phyloP scores from a whole-genome alignment of 768 basidiomycete genomes.

The Termitomyces eurrhizus region DNA sequence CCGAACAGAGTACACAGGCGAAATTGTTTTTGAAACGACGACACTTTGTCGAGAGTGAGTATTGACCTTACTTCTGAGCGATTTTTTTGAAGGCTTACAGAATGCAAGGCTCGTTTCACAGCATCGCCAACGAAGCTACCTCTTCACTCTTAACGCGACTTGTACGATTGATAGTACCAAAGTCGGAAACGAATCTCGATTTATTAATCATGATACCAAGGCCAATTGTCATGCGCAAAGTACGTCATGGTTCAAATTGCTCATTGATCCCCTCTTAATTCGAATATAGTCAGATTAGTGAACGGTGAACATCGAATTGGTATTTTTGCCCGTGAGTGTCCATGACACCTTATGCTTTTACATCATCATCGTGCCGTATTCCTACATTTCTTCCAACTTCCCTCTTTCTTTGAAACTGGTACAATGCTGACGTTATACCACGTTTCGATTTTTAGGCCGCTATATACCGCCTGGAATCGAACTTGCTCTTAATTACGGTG shows the following conservation, averaged over 20 bases:
- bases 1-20: constrained; percentile 61
- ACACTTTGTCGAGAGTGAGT: constrained; percentile 48
- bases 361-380: background rate
- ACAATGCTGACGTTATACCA: background rate
- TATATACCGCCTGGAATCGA: constrained; percentile 41
- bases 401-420: background rate
- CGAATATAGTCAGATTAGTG: constrained; percentile 40
- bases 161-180: constrained; percentile 51
- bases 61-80: background rate
- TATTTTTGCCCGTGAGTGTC: constrained; percentile 49
- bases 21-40: constrained; percentile 49
- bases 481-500: constrained; percentile 57
- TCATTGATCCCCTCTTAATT: background rate
- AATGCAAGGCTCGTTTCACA: constrained; percentile 34
- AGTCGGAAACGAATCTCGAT: constrained; percentile 62
- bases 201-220: constrained; percentile 54
- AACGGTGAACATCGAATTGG: constrained; percentile 69
- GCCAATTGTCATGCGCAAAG: constrained; percentile 47
- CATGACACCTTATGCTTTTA: background rate
- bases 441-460: constrained; percentile 28
- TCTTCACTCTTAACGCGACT: constrained; percentile 48
- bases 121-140: constrained; percentile 56
- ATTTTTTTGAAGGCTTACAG: background rate
- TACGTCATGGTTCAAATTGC: constrained; percentile 21
- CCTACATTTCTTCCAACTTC: background rate